phyloP scores from a whole-genome alignment of 1,284 basidiomycete genomes.

The Inonotus obliquus region DNA sequence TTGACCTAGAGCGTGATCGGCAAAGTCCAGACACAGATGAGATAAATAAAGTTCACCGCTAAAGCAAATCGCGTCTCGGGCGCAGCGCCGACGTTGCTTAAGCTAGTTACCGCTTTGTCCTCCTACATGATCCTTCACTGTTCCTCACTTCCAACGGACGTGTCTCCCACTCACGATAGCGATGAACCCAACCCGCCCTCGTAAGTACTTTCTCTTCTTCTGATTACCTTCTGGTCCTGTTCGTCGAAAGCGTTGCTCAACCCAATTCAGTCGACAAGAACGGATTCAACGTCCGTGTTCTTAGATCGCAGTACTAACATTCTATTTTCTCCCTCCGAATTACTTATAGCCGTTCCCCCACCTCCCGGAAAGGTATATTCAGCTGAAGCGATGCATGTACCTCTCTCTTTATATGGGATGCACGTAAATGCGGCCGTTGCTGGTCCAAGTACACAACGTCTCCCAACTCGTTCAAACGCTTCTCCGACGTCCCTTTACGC shows the following conservation, averaged over 20 bases:
- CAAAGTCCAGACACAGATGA: background rate
- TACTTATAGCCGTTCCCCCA: background rate
- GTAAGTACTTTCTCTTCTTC: slow-evolving; percentile 2
- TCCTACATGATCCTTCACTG: no score
- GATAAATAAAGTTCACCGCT: background rate
- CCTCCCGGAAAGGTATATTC: slow-evolving; percentile 1
- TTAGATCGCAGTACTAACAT: background rate
- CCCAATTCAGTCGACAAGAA: background rate
- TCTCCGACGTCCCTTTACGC: slow-evolving; percentile 7
- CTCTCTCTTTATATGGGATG: slow-evolving; percentile 7
- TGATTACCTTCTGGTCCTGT: background rate
- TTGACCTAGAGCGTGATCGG: background rate
- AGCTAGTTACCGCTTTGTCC: background rate
- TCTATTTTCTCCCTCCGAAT: background rate
- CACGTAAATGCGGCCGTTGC: slow-evolving; percentile 13
- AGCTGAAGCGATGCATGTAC: background rate
- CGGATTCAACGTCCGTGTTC: background rate
- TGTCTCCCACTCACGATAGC: background rate
- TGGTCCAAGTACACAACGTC: background rate
- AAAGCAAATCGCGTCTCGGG: background rate
- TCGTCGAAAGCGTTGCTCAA: background rate
- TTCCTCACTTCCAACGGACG: background rate
- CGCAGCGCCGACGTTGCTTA: background rate
- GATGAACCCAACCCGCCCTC: slow-evolving; percentile 13
- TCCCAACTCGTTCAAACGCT: background rate